Conservation (phyloP, 352 stramenopile genomes). For the Stephanocyclus meneghinianus region DNA sequence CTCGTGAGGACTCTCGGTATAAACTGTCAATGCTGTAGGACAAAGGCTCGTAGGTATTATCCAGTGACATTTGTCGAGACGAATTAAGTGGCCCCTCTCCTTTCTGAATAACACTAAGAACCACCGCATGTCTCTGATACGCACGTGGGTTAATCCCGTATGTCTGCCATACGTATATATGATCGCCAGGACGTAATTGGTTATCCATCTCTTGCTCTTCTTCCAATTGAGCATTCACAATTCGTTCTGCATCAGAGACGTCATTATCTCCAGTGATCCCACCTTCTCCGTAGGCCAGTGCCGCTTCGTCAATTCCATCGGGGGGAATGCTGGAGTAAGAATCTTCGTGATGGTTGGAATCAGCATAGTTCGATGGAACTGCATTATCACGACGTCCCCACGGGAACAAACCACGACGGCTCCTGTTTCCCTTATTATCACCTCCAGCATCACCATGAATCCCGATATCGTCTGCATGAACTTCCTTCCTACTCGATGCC, state of each 20-base stretch:
- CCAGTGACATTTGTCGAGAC: slow-evolving; percentile 15
- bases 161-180: slow-evolving; percentile 55
- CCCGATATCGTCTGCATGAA: background rate
- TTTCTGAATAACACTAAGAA: slow-evolving; percentile 29
- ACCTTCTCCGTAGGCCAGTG: slow-evolving; percentile 25
- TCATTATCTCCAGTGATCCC: slow-evolving; percentile 23
- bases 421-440: slow-evolving; percentile 4
- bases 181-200: slow-evolving; percentile 49
- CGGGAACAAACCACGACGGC: slow-evolving; percentile 32
- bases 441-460: background rate
- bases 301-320: slow-evolving; percentile 29
- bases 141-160: slow-evolving; percentile 53
- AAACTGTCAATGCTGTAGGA: slow-evolving; percentile 17
- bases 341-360: background rate
- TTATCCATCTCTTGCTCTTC: slow-evolving; percentile 47
- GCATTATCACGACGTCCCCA: slow-evolving; percentile 7
- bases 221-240: slow-evolving; percentile 13
- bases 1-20: slow-evolving; percentile 10
- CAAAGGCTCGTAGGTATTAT: background rate
- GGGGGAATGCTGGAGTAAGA: slow-evolving; percentile 1
- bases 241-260: background rate
- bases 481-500: background rate
- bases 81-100: slow-evolving; percentile 1
- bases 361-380: background rate
- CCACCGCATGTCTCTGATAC: slow-evolving; percentile 55